Conservation (phyloP, 805 yeast species). For the Nakazawaea populi region DNA sequence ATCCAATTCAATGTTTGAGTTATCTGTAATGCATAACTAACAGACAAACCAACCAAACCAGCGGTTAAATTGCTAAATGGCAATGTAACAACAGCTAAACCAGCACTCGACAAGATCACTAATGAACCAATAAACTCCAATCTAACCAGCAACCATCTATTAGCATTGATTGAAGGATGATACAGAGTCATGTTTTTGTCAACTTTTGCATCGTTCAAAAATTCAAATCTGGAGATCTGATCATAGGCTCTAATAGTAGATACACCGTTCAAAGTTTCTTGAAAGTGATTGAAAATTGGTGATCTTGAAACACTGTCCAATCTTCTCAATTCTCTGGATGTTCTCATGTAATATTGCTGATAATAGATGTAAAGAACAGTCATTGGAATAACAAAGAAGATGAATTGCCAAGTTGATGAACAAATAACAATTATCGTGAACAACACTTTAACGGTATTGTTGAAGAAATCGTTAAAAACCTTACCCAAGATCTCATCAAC, state of each 20-base stretch:
- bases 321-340: slow-evolving; percentile 68
- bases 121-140: slow-evolving; percentile 77
- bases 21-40: slow-evolving; percentile 77
- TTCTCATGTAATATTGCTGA: slow-evolving; percentile 61
- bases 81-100: slow-evolving; percentile 59
- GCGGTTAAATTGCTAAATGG: slow-evolving; percentile 59
- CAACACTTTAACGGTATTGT: slow-evolving; percentile 45
- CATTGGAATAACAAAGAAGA: slow-evolving; percentile 57
- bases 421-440: slow-evolving; percentile 70
- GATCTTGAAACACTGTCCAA: slow-evolving; percentile 65
- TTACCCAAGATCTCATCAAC: slow-evolving; percentile 66
- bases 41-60: slow-evolving; percentile 80
- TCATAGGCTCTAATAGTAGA: slow-evolving; percentile 59
- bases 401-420: slow-evolving; percentile 72
- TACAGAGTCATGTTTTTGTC: slow-evolving; percentile 80
- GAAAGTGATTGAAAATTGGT: slow-evolving; percentile 67
- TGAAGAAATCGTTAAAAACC: slow-evolving; percentile 56
- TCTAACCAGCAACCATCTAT: slow-evolving; percentile 87
- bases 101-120: slow-evolving; percentile 76
- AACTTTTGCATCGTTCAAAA: slow-evolving; percentile 52
- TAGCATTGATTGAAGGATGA: slow-evolving; percentile 78
- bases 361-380: slow-evolving; percentile 51
- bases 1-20: slow-evolving; percentile 88
- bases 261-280: slow-evolving; percentile 61
- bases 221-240: slow-evolving; percentile 49